Evolutionary conservation across 345 rosid species (phyloP), one percentile per base, ranked within the genome.

Genomic region (Cardamine resedifolia): DNA sequence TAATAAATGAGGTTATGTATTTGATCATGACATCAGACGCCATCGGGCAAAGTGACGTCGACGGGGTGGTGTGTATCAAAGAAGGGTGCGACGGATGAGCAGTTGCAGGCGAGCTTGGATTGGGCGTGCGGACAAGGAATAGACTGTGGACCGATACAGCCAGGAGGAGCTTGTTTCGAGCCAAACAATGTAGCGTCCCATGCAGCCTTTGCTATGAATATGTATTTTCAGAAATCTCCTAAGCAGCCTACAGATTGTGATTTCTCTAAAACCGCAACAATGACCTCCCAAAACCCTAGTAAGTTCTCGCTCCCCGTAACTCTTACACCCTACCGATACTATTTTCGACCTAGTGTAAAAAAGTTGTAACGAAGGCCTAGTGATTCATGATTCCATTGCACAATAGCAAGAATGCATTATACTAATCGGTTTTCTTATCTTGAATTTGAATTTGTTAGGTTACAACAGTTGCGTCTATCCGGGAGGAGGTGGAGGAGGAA

Each of bases 141-240:
- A 26, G 92, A 94, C 59, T 94, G 97, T 71, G 53, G 84, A 20
- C 73, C 90, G 0, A 86, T 91, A 81, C 87, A 83, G 20, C 90
- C 97, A 0, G 96, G 97, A 7, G 98, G 98, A 7, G 81, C 87
- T 64, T 94, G 98, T 68, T 94, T 83, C 23, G 91, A 85, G 58
- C 95, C 97, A 0, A 85, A 89, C 81, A 86, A 88, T 9, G 9
- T 88, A 6, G 84, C 83, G 6, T 78, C 92, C 4, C 98, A 91
- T 45, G 96, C 98, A 36, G 83, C 96, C 12, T 94, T 72, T 71
- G 98, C 98, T 70, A 89, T 94, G 95, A 94, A 94, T 81, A 84
- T 90, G 70, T 79, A 79, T 68, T 91, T 78, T 74, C 97, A 91
- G 76, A 77, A 67, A n/a, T 66, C 85, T 24, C 80, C 63, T 50